These are phyloP conservation scores for Paulownia fortunei DNA, from an alignment of 257 asterid genomes.

Conservation along the genomic window DNA sequence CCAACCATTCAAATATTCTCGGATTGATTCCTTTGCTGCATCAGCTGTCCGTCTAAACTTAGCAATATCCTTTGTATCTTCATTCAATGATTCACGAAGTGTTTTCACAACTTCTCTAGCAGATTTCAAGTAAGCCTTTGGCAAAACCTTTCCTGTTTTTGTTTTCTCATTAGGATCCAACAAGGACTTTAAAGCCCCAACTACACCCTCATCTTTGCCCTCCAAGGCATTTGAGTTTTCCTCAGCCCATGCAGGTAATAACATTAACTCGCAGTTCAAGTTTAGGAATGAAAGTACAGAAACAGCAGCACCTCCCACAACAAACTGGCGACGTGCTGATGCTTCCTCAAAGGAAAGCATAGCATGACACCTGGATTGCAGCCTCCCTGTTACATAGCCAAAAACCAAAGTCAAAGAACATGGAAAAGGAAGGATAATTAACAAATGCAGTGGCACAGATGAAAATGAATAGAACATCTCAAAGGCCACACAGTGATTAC, in stretches of 20 bases:
- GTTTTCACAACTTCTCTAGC: constrained; percentile 90
- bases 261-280: constrained; percentile 34
- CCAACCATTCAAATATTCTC: constrained; percentile 77
- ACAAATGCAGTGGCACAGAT: neutral
- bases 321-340: constrained; percentile 54
- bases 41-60: constrained; percentile 91
- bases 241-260: constrained; percentile 58
- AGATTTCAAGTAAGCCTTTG: constrained; percentile 85
- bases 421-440: neutral
- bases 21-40: constrained; percentile 86
- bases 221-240: constrained; percentile 47
- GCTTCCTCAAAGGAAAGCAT: constrained; percentile 34
- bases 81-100: constrained; percentile 73
- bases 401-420: neutral
- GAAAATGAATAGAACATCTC: neutral
- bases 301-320: constrained; percentile 44
- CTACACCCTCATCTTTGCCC: constrained; percentile 55
- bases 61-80: constrained; percentile 70
- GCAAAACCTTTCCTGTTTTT: constrained; percentile 80
- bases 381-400: constrained; percentile 40
- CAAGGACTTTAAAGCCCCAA: constrained; percentile 70
- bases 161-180: constrained; percentile 91
- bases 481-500: too few species aligned
- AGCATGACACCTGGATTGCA: constrained; percentile 39
- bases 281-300: constrained; percentile 45